Evolutionary conservation across 352 stramenopile genomes (phyloP), one percentile per base, ranked within the genome.

Genomic region (Globisporangium ultimum): DNA sequence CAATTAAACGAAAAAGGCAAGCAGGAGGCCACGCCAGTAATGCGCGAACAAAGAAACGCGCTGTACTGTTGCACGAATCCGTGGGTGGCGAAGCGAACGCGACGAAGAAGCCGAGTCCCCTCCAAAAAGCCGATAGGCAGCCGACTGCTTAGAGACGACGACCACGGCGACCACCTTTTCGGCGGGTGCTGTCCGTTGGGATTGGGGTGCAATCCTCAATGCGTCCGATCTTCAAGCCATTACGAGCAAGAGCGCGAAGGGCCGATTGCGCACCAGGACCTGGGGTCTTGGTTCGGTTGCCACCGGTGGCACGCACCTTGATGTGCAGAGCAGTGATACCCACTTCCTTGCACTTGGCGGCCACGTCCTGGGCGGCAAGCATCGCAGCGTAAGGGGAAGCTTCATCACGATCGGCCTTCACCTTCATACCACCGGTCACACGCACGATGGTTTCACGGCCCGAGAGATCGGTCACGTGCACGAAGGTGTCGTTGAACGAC

Each of bases 401-500:
- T 84, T 99, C 98, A 73, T 99, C 98, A 79, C 97, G 95, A 82
- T 99, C 98, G 55, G 97, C 97, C 93, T 99, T 99, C 55, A 99
- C 98, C 86, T 99, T 99, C 98, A 99, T 99, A 63, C 98, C 98
- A 70, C 98, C 98, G 10, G 98, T 99, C 51, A 99, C 97, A 79
- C 98, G 97, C 64, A 98, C 94, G 75, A 99, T 95, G 65, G 98
- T 99, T 82, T 99, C 98, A 53, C 97, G 88, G 70, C 98, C 98
- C 58, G 97, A 99, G 48, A 99, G 88, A 87, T 99, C 98, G 50
- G 98, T 99, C 57, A 99, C 96, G 80, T 99, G 98, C 62, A 99
- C 97, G 80, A 99, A 99, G 58, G 98, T 99, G 84, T 99, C 98
- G 82, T 99, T 99, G 88, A 99, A 99, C 67, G 92, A 99, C 55